phyloP scores from a whole-genome alignment of 1,284 basidiomycete genomes.

The Rhizoctonia solani region DNA sequence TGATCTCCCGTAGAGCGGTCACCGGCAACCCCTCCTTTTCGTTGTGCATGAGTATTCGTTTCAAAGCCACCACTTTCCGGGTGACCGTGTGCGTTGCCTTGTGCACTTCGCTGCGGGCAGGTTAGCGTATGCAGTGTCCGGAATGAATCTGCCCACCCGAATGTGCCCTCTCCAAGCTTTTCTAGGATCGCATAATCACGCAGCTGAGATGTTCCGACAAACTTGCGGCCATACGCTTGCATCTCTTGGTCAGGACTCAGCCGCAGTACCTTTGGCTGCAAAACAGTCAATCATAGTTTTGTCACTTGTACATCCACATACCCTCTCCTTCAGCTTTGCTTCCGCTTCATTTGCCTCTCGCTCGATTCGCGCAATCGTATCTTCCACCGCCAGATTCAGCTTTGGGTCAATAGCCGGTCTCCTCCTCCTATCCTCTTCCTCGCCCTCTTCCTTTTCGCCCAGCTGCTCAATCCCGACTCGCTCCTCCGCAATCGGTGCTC shows the following conservation, averaged over 20 bases:
- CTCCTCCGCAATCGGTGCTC: neutral
- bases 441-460: no score
- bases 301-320: slow-evolving; percentile 35
- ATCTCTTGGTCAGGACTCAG: slow-evolving; percentile 68
- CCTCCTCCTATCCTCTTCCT: neutral
- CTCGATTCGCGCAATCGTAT: slow-evolving; percentile 25
- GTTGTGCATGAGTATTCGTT: slow-evolving; percentile 94
- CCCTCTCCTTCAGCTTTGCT: neutral
- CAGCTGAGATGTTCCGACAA: slow-evolving; percentile 77
- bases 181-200: slow-evolving; percentile 79
- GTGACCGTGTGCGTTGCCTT: slow-evolving; percentile 73
- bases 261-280: slow-evolving; percentile 41
- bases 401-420: slow-evolving; percentile 4
- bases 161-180: slow-evolving; percentile 93
- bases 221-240: slow-evolving; percentile 64
- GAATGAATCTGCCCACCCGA: slow-evolving; percentile 66
- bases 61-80: slow-evolving; percentile 78
- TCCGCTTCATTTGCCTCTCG: slow-evolving; percentile 27
- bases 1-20: slow-evolving; percentile 97
- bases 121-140: neutral
- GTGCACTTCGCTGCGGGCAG: slow-evolving; percentile 86
- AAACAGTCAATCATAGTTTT: slow-evolving; percentile 10
- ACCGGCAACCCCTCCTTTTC: slow-evolving; percentile 96
- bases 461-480: slow-evolving; percentile 20
- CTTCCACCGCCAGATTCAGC: slow-evolving; percentile 6